Evolutionary conservation across 345 rosid genomes (phyloP).

Genomic region (Gossypium arboreum): DNA sequence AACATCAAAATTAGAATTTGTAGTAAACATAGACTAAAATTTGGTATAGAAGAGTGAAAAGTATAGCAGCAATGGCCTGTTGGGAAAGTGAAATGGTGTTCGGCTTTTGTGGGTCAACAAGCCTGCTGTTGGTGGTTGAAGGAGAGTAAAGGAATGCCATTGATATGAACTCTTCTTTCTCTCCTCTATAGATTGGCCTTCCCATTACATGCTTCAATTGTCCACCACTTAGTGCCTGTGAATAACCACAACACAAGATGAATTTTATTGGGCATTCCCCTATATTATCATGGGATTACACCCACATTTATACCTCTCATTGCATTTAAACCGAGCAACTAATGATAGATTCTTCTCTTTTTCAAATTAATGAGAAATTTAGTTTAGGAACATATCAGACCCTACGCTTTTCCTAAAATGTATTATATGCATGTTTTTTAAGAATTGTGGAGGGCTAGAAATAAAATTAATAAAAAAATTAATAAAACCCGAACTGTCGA

Average conservation of each 20-base stretch:
- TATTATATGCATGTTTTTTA: no score
- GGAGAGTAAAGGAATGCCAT: slow-evolving; percentile 50
- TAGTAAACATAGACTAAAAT: slow-evolving; percentile 34
- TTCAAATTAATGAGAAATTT: no score
- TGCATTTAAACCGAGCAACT: neutral
- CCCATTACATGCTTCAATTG: slow-evolving; percentile 63
- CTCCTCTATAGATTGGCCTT: slow-evolving; percentile 43
- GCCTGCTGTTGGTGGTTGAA: slow-evolving; percentile 16
- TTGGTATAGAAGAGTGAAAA: slow-evolving; percentile 48
- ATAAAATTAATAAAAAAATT: no score
- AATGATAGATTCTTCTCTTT: neutral
- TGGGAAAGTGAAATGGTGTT: slow-evolving; percentile 53
- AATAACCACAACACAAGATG: neutral
- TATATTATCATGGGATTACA: neutral
- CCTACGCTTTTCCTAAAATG: no score
- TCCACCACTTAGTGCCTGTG: slow-evolving; percentile 46
- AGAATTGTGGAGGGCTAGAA: no score
- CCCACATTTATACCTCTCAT: neutral
- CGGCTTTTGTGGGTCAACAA: neutral
- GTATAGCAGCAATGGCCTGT: slow-evolving; percentile 47
- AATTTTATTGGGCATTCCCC: neutral
- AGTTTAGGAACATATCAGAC: no score
- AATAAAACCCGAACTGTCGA: no score
- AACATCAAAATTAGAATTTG: slow-evolving; percentile 20
- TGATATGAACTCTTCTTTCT: slow-evolving; percentile 39